Conservation (phyloP, 2,329 filamentous ascomycete genomes). For the Dryadomyces sulphureus region DNA sequence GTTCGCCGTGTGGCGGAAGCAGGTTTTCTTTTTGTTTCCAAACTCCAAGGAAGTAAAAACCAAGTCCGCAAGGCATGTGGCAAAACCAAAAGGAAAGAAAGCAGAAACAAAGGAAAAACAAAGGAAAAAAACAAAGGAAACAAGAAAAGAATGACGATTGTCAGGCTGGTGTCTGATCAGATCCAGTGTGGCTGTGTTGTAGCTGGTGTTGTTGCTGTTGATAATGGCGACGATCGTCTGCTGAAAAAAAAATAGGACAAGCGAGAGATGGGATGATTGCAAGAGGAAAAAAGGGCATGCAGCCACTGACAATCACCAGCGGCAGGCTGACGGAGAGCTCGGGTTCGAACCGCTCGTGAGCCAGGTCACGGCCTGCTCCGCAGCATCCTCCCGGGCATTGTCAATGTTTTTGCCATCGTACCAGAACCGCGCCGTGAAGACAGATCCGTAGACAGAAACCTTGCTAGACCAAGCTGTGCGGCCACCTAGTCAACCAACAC, state of each 20-base stretch:
- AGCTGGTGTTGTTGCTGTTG: background rate
- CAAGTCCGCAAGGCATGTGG: background rate
- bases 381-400: constrained; percentile 84
- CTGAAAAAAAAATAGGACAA: too few relatives aligned
- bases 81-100: background rate
- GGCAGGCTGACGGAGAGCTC: constrained; percentile 25
- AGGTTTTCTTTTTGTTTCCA: constrained; percentile 11
- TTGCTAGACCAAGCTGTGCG: constrained; percentile 82
- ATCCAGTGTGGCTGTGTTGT: background rate
- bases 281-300: too few relatives aligned
- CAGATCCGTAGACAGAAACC: constrained; percentile 54
- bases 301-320: too few relatives aligned
- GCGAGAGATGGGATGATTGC: too few relatives aligned
- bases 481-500: constrained; percentile 41
- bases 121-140: background rate
- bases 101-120: background rate
- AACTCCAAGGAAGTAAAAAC: constrained; percentile 12
- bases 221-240: background rate
- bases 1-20: constrained; percentile 12
- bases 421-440: constrained; percentile 67
- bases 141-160: background rate
- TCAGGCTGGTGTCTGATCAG: background rate
- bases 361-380: constrained; percentile 58
- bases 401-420: constrained; percentile 80
- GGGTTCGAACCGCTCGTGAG: constrained; percentile 26